These are phyloP conservation scores for Suillus alpinus DNA, from an alignment of 768 basidiomycete species.

Conservation along the genomic window DNA sequence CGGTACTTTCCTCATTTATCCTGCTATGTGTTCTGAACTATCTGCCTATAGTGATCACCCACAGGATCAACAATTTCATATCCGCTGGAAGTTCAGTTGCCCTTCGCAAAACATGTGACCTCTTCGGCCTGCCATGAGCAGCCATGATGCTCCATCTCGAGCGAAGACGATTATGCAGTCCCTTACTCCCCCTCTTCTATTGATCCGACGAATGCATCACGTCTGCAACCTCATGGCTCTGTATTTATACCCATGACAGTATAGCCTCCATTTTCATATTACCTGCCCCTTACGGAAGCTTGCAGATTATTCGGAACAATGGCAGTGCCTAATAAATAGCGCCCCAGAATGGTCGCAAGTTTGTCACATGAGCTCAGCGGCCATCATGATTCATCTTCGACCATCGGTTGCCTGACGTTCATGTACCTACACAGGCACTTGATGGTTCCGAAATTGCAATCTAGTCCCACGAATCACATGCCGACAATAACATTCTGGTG, in stretches of 20 bases:
- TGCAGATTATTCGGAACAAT: not conserved
- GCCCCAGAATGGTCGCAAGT: not conserved
- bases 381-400: not conserved
- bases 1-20: not conserved
- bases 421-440: not conserved
- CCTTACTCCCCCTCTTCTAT: not conserved
- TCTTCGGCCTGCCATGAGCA: not conserved
- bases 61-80: not conserved
- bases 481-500: not conserved
- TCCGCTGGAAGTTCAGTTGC: not conserved
- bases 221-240: not conserved
- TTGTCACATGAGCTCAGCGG: not conserved
- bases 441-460: not conserved
- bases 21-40: not conserved
- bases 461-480: not conserved
- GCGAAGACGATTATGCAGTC: not conserved
- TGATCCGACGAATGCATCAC: not conserved
- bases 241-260: not conserved
- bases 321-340: not conserved
- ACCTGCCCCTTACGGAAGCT: not conserved
- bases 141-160: not conserved
- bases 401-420: not conserved
- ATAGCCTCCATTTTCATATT: not conserved
- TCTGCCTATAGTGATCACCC: not conserved
- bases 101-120: not conserved